Evolutionary conservation across 1,139 yeast genomes (phyloP), one percentile per base, ranked within the genome.

Genomic region (Komagataea norvegica): DNA sequence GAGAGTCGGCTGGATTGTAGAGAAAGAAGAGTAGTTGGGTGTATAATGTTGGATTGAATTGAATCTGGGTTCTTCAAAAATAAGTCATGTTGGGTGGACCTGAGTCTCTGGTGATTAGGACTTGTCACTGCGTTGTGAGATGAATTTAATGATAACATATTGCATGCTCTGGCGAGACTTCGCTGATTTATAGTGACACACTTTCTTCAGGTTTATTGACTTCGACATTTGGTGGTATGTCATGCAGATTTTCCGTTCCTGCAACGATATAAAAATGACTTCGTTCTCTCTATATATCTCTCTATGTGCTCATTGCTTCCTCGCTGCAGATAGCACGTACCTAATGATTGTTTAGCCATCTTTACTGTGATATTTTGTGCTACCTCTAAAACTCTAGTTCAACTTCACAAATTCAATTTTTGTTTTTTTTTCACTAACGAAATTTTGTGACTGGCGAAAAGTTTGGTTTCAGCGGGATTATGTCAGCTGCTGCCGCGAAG

Each of bases 291-390:
- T 20, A 20, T n/a, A 20, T 16, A 11, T 30, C 24, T 14, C 16
- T 24, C 25, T 26, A n/a, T n/a, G n/a, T n/a, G 15, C 22, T 16
- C 11, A 8, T 18, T 26, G 15, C 26, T 29, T 22, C 23, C 9
- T 28, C 43, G n/a, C n/a, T n/a, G n/a, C n/a, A n/a, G n/a, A n/a
- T n/a, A n/a, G n/a, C n/a, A 61, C 68, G 60, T 63, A 64, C 68
- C 68, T 61, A 64, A 61, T 54, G 68, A 65, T 64, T 65, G 70
- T 59, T 64, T 65, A 64, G 70, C 70, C 70, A 65, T 65, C 57
- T 54, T 62, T 51, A 39, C 44, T 48, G 43, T 45, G 46, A 16
- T 49, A 41, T 37, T n/a, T 38, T 47, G 34, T 35, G 36, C 33
- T 36, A 42, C 29, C 24, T 24, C 33, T 29, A 37, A 37, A 39